Evolutionary conservation across 768 basidiomycete genomes (phyloP), one percentile per base, ranked within the genome.

Genomic region (Pisolithus albus): DNA sequence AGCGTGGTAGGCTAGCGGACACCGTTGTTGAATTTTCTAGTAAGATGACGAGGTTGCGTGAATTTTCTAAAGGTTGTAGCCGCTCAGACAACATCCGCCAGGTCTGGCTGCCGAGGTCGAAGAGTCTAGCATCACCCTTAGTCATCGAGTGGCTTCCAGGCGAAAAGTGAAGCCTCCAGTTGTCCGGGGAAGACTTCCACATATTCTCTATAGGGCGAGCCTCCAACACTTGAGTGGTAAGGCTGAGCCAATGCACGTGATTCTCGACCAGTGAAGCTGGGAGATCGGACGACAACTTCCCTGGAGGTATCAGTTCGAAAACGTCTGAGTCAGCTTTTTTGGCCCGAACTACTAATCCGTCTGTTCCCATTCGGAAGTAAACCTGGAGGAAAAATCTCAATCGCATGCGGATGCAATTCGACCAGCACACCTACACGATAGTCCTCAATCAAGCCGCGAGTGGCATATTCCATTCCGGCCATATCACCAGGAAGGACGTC

Each of bases 1-100:
- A 73, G 18, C 75, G 74, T 26, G 74, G 75, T 8, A 80, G 58
- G 0, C 59, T 49, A 28, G 71, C 61, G 1, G 56, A 60, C 0
- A 79, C 51, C 7, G 46, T 53, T 7, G 26, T 37, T 3, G 26
- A 38, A 11, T 13, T 21, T 18, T 9, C 39, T 7, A 36, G 21
- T 6, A 41, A 45, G n/a, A 13, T 30, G 0, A 47, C 59, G 26
- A 72, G 46, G 32, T 58, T 61, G 26, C 53, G 40, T 1, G 52
- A 24, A 23, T 41, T 40, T n/a, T 69, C 70, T 0, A 71, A 51
- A 4, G 63, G 58, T 10, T 34, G 9, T 24, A 69, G 37, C 18
- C 34, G 34, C 34, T 34, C 34, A 34, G 42, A 61, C 36, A 13
- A 63, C 52, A 4, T 63, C 58, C 1, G n/a, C 40, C 40, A 41